Base-by-base conservation (phyloP, 169 alveolate genomes). In the Plasmodium ovale region DNA sequence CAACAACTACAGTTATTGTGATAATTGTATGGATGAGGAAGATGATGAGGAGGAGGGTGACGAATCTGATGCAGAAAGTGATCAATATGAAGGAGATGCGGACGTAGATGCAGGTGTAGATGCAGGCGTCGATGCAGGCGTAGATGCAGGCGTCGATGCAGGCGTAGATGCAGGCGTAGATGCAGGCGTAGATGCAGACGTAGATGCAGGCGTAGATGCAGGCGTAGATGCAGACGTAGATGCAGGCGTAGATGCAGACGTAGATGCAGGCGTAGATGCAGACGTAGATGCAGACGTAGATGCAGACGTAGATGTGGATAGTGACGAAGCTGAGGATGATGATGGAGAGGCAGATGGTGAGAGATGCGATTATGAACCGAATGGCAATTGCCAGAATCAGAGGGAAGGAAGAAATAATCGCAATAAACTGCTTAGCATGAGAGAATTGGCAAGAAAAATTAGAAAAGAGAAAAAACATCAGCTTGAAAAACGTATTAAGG, bases 381-480 rank as follows among this genome's bases (percentile, higher is more conserved):
- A 47, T 19, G 47, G 42, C 0, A 74, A 74, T 53, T 74, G 88
- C 54, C 88, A 74, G 31, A 47, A 62, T 53, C 59, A 54, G 10
- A 47, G 70, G 2, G 9, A 25, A 33, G 7, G n/a, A 56, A 23
- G 16, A 0, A 42, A 54, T 53, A 21, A 42, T 14, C n/a, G n/a
- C n/a, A n/a, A n/a, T n/a, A 74, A 60, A 29, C 25, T 74, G 23
- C 54, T 74, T 23, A 74, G 53, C 37, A 62, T 60, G 64, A 44
- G 54, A 21, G 88, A 74, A 54, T 16, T 74, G 6, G 73, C 88
- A 23, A 74, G 44, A 37, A 74, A 74, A 44, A 60, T 74, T 19
- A 16, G 88, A 53, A 74, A 60, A 37, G 88, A 74, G 54, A 62
- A 74, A 65, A 74, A 74, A 53, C 35, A 64, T 33, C 65, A 74